phyloP scores from a whole-genome alignment of 331 rosid genomes.

The Rhamnella rubrinervis region DNA sequence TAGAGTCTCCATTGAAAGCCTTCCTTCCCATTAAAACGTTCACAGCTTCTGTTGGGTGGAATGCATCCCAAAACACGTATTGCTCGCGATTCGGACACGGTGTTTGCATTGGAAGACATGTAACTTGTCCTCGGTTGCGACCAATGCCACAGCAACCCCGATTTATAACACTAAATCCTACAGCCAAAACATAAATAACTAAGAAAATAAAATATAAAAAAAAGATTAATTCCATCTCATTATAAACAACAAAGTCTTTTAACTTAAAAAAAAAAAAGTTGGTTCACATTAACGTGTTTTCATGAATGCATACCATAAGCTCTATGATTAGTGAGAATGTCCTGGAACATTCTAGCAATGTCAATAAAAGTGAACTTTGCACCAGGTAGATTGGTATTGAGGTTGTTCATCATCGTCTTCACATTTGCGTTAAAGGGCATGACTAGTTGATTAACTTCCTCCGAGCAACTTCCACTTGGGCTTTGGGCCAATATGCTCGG shows the following conservation, averaged over 20 bases:
- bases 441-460: conserved; percentile 63
- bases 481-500: conserved; percentile 82
- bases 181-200: not conserved
- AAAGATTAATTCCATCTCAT: not conserved
- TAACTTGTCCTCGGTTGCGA: conserved; percentile 78
- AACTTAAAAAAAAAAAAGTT: not conserved
- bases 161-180: conserved; percentile 55
- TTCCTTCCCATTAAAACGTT: conserved; percentile 63
- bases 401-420: conserved; percentile 53
- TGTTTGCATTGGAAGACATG: conserved; percentile 80
- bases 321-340: conserved; percentile 52
- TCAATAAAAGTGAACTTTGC: conserved; percentile 56
- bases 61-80: conserved; percentile 92
- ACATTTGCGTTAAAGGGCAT: conserved; percentile 66
- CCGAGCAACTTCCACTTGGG: conserved; percentile 55
- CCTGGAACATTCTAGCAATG: conserved; percentile 46
- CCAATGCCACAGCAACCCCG: conserved; percentile 96
- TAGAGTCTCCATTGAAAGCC: conserved; percentile 63
- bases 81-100: conserved; percentile 65
- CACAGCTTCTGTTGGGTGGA: conserved; percentile 80
- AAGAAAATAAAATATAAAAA: not conserved
- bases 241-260: not conserved
- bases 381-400: conserved; percentile 64
- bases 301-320: conserved; percentile 47
- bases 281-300: not conserved